These are phyloP conservation scores for Mycena floridula DNA, from an alignment of 768 basidiomycete species.

Conservation along the genomic window DNA sequence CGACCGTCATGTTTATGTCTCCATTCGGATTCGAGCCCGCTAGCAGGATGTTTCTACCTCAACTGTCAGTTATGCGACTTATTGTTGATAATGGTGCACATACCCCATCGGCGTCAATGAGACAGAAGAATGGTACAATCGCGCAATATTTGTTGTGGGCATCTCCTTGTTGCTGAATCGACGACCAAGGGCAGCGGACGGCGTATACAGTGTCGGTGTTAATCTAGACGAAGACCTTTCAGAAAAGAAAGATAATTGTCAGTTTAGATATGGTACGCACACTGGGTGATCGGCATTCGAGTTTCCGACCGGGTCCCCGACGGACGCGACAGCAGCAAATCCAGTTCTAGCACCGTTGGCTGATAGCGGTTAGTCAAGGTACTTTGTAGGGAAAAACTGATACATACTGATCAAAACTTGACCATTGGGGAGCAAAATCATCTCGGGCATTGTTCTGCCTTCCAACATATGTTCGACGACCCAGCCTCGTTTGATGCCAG, in stretches of 20 bases:
- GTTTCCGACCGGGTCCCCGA: no score
- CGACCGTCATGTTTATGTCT: constrained; percentile 25
- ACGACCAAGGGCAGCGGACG: no score
- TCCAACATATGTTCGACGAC: constrained; percentile 25
- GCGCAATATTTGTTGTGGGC: constrained; percentile 36
- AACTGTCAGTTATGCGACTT: constrained; percentile 23
- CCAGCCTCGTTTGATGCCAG: constrained; percentile 29
- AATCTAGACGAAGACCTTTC: no score
- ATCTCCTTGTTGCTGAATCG: constrained; percentile 43
- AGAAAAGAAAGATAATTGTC: no score
- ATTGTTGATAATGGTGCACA: constrained; percentile 12
- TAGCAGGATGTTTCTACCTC: constrained; percentile 8
- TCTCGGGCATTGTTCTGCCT: constrained; percentile 25
- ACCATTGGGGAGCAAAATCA: constrained; percentile 27
- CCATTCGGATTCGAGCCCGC: constrained; percentile 18
- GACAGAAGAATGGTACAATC: constrained; percentile 59
- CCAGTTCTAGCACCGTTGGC: no score
- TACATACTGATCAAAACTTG: constrained; percentile 23
- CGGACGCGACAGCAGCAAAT: no score
- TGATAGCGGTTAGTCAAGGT: no score
- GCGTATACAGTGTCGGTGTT: no score
- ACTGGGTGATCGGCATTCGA: no score
- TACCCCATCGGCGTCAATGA: constrained; percentile 51
- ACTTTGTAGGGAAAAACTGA: no score
- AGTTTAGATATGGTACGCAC: no score